These are phyloP conservation scores for Sophora flavescens DNA, from an alignment of 306 rosid species.

Conservation along the genomic window DNA sequence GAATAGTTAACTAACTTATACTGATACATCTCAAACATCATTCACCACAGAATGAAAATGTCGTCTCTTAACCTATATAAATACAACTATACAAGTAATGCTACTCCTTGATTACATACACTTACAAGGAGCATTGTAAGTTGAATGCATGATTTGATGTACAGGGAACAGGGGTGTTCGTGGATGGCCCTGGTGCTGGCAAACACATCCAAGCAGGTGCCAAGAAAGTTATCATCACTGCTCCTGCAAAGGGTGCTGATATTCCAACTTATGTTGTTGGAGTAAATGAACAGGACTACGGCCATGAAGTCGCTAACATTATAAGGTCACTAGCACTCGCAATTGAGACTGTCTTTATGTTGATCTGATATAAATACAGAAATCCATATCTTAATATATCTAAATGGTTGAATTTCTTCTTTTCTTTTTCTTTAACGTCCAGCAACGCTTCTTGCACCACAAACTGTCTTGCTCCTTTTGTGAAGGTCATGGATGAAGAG, in stretches of 20 bases:
- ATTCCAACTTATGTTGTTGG: conserved; percentile 96
- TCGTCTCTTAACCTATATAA: background rate
- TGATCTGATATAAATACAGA: too few relatives aligned
- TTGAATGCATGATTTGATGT: conserved; percentile 6
- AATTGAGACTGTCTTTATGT: conserved; percentile 6
- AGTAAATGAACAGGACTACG: conserved; percentile 85
- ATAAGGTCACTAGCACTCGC: conserved; percentile 73
- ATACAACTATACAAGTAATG: conserved; percentile 22
- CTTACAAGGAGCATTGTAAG: background rate
- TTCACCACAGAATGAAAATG: conserved; percentile 54
- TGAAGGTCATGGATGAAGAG: conserved; percentile 76
- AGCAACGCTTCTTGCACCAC: conserved; percentile 99
- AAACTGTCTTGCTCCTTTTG: conserved; percentile 90
- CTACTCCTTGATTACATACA: too few relatives aligned
- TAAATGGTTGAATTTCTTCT: too few relatives aligned
- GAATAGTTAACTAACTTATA: background rate
- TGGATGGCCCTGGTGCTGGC: conserved; percentile 98
- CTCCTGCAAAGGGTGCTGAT: conserved; percentile 99
- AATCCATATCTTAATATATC: too few relatives aligned
- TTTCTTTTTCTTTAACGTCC: conserved; percentile 37
- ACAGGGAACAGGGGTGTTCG: conserved; percentile 99
- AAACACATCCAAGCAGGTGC: conserved; percentile 99
- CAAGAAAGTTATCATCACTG: conserved; percentile 95
- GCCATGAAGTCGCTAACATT: conserved; percentile 74
- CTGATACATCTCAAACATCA: background rate